Conservation (phyloP, 1,139 yeast species). For the Casaregolazyma lundiana region DNA sequence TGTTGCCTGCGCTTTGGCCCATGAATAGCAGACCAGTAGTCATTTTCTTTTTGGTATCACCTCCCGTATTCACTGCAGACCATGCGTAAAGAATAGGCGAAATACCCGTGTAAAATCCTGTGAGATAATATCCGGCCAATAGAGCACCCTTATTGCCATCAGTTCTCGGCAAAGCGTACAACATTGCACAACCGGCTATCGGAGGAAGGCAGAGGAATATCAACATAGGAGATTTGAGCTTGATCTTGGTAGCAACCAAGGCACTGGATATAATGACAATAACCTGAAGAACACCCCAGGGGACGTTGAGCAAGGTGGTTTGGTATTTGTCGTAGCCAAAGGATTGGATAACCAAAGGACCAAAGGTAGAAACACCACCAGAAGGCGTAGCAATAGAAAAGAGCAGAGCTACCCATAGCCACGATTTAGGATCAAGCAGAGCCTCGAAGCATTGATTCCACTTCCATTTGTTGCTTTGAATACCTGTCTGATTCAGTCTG, state of each 20-base stretch:
- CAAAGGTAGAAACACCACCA: conserved; percentile 46
- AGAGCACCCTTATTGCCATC: conserved; percentile 38
- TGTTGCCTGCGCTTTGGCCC: conserved; percentile 60
- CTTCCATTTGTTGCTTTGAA: conserved; percentile 45
- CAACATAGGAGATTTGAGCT: conserved; percentile 31
- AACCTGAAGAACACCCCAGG: conserved; percentile 48
- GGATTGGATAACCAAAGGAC: conserved; percentile 40
- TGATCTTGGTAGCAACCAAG: conserved; percentile 24
- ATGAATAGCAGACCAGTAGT: conserved; percentile 41
- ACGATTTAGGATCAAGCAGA: conserved; percentile 45
- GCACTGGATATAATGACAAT: conserved; percentile 37
- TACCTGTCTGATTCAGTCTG: conserved; percentile 38
- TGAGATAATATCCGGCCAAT: conserved; percentile 40
- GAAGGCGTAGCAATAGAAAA: conserved; percentile 34
- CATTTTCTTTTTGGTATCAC: conserved; percentile 39
- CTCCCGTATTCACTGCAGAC: conserved; percentile 36
- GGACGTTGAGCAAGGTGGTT: conserved; percentile 50
- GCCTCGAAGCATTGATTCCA: conserved; percentile 43
- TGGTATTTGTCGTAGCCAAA: conserved; percentile 43
- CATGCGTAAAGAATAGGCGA: conserved; percentile 43
- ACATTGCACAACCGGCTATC: conserved; percentile 44
- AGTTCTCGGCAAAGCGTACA: conserved; percentile 38
- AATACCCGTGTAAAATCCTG: conserved; percentile 37
- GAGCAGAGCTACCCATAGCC: conserved; percentile 46
- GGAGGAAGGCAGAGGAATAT: conserved; percentile 42